Evolutionary conservation across 192 early-diverging fungal genomes (phyloP).

Genomic region (Linnemannia schmuckeri): DNA sequence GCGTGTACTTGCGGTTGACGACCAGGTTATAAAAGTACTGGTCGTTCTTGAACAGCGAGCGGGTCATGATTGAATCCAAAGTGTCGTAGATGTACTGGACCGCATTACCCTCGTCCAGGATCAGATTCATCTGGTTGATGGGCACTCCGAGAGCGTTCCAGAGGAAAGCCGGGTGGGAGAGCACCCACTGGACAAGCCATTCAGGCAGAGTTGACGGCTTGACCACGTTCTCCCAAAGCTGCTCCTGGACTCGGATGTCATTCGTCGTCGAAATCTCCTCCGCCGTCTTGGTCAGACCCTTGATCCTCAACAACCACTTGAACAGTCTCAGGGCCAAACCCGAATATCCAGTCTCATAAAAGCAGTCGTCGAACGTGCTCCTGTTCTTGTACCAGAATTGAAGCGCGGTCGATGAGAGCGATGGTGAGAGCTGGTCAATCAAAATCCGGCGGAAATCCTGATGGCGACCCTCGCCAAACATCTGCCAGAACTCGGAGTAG

Average conservation of each 20-base stretch:
- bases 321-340: slow-evolving; percentile 81
- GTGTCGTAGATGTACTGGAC: slow-evolving; percentile 86
- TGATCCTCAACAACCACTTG: slow-evolving; percentile 68
- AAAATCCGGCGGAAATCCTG: slow-evolving; percentile 72
- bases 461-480: slow-evolving; percentile 82
- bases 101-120: slow-evolving; percentile 82
- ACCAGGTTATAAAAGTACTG: slow-evolving; percentile 92
- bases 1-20: slow-evolving; percentile 79
- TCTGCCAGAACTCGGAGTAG: slow-evolving; percentile 79
- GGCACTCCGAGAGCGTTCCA: slow-evolving; percentile 91
- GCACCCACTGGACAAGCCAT: slow-evolving; percentile 69
- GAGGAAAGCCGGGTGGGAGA: slow-evolving; percentile 86
- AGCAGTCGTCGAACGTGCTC: slow-evolving; percentile 68
- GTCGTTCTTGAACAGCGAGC: slow-evolving; percentile 72
- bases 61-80: slow-evolving; percentile 78
- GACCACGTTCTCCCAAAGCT: slow-evolving; percentile 75
- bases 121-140: slow-evolving; percentile 88
- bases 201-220: slow-evolving; percentile 72
- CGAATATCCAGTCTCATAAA: slow-evolving; percentile 89
- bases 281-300: slow-evolving; percentile 68
- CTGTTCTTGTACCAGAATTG: slow-evolving; percentile 85
- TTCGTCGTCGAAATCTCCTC: slow-evolving; percentile 66
- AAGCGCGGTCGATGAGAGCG: slow-evolving; percentile 77
- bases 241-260: slow-evolving; percentile 71
- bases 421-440: slow-evolving; percentile 76